phyloP scores from a whole-genome alignment of 768 basidiomycete species.

The Mycena indigotica region DNA sequence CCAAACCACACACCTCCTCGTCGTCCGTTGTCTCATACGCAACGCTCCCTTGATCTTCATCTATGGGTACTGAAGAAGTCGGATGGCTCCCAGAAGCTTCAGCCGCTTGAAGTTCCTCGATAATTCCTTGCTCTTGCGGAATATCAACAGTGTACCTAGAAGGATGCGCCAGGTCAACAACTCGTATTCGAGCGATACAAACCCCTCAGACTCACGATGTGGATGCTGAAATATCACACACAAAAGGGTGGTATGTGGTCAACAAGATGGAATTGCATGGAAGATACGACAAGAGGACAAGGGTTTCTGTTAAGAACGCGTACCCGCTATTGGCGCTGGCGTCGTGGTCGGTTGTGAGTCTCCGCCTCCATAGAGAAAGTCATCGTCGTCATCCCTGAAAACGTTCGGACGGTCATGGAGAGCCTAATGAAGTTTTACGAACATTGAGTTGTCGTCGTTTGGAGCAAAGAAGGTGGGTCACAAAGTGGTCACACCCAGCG shows the following conservation, averaged over 20 bases:
- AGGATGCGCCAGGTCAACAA: background rate
- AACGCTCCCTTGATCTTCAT: constrained; percentile 46
- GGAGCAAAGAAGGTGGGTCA: background rate
- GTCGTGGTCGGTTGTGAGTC: constrained; percentile 37
- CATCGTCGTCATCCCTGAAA: constrained; percentile 76
- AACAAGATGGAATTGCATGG: constrained; percentile 29
- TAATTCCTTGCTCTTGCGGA: constrained; percentile 49
- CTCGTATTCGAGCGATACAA: too few species aligned
- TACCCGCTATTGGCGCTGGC: constrained; percentile 28
- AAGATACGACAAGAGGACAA: constrained; percentile 21
- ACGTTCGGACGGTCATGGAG: too few species aligned
- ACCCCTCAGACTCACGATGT: constrained; percentile 21
- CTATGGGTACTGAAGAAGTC: constrained; percentile 25
- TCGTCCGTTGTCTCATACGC: constrained; percentile 50
- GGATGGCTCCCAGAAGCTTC: constrained; percentile 30
- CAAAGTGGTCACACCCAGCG: background rate
- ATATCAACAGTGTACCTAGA: constrained; percentile 44
- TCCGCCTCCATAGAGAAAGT: constrained; percentile 69
- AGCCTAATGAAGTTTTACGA: constrained; percentile 5
- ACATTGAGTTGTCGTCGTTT: too few species aligned
- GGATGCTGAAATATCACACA: constrained; percentile 23
- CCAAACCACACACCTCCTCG: constrained; percentile 44
- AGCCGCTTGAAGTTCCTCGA: constrained; percentile 43
- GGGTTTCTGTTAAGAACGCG: constrained; percentile 10
- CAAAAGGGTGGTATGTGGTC: constrained; percentile 21